Conservation (phyloP, 148 eudicot species). For the Pouteria glomerata region DNA sequence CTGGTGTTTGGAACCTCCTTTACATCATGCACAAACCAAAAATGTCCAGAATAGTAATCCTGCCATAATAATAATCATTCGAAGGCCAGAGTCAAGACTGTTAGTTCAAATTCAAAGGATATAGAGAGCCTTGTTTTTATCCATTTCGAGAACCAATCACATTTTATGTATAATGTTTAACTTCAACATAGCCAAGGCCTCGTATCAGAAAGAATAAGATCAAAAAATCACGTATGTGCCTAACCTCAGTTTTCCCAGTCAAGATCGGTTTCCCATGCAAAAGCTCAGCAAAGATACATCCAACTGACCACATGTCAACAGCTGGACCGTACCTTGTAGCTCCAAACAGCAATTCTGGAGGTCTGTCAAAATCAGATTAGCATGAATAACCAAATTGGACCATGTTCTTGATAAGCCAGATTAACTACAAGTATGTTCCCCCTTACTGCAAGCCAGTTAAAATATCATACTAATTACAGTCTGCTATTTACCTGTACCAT, state of each 20-base stretch:
- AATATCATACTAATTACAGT: background rate
- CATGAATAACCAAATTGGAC: constrained; percentile 12
- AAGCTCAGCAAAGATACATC: constrained; percentile 65
- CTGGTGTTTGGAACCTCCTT: background rate
- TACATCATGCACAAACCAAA: background rate
- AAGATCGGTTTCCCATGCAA: constrained; percentile 67
- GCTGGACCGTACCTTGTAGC: constrained; percentile 60
- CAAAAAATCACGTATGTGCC: background rate
- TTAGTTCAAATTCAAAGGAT: background rate
- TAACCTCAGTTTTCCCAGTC: constrained; percentile 62
- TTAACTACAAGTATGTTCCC: background rate
- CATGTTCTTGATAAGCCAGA: background rate
- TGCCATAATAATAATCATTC: background rate
- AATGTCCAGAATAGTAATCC: background rate
- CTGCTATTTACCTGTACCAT: constrained; percentile 46
- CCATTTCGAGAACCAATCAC: constrained; percentile 9
- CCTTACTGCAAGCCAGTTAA: background rate
- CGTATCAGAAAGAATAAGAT: background rate
- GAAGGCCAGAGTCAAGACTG: too few species aligned
- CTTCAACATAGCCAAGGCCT: background rate
- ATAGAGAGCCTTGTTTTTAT: background rate
- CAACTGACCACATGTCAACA: constrained; percentile 76
- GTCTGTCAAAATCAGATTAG: constrained; percentile 43
- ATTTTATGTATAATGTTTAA: background rate
- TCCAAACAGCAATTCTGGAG: constrained; percentile 72